phyloP scores from a whole-genome alignment of 441 rosid species.

The Croton setiger region DNA sequence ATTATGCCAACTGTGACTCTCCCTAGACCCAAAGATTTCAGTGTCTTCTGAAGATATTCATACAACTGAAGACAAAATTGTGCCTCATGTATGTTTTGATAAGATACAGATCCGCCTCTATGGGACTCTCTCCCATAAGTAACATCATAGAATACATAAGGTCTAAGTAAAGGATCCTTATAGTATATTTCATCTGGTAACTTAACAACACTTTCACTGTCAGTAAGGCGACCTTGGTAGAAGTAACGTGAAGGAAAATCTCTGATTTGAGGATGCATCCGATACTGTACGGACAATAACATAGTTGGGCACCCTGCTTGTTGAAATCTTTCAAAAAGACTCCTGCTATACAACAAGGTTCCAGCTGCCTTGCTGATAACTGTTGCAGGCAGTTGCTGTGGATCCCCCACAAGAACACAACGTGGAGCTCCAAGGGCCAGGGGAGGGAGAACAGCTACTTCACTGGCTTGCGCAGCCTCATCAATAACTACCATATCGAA shows the following conservation, averaged over 20 bases:
- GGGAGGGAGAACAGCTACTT: constrained; percentile 96
- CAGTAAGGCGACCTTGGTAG: constrained; percentile 95
- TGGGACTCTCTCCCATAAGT: constrained; percentile 97
- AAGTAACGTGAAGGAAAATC: constrained; percentile 96
- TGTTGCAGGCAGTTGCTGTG: constrained; percentile 99
- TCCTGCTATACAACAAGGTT: constrained; percentile 87
- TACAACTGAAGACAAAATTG: constrained; percentile 85
- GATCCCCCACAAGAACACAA: constrained; percentile 99
- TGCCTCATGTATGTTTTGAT: constrained; percentile 94
- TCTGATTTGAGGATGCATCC: constrained; percentile 97
- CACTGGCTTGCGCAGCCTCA: constrained; percentile 99
- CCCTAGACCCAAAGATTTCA: constrained; percentile 62
- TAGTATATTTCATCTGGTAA: constrained; percentile 88
- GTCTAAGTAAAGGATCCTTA: constrained; percentile 83
- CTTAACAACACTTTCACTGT: constrained; percentile 77
- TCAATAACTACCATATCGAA: constrained; percentile 99
- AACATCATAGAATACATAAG: constrained; percentile 80
- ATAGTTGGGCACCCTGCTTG: constrained; percentile 96
- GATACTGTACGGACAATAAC: constrained; percentile 90
- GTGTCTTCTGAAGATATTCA: constrained; percentile 81
- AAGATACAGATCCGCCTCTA: constrained; percentile 95
- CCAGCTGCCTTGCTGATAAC: constrained; percentile 99
- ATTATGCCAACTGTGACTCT: constrained; percentile 89
- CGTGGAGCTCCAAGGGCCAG: constrained; percentile 98
- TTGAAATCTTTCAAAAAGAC: constrained; percentile 99